phyloP scores from a whole-genome alignment of 768 basidiomycete genomes.

The Lactifluus rugatus region DNA sequence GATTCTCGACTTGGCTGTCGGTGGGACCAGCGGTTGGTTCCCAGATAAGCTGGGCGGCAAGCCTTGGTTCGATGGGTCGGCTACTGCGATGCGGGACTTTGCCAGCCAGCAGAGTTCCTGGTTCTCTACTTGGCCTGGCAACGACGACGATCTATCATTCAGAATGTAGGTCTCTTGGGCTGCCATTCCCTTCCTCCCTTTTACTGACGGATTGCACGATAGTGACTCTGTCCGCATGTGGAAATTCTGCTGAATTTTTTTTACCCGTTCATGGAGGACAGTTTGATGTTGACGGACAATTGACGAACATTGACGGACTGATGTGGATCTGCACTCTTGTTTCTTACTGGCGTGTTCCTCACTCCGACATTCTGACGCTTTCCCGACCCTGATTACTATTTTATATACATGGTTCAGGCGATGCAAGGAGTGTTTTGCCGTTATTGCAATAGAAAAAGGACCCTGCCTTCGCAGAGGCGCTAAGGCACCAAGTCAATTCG shows the following conservation, averaged over 20 bases:
- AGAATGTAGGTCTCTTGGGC: constrained; percentile 40
- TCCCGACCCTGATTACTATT: not conserved
- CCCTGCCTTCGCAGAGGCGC: not conserved
- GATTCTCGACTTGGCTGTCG: constrained; percentile 70
- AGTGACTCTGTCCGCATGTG: constrained; percentile 32
- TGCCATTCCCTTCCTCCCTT: not conserved
- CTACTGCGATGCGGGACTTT: constrained; percentile 65
- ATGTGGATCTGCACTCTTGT: not conserved
- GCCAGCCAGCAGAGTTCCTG: constrained; percentile 50
- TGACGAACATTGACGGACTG: not conserved
- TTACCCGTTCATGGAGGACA: not conserved
- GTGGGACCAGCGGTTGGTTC: constrained; percentile 69
- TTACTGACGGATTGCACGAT: not conserved
- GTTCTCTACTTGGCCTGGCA: constrained; percentile 66
- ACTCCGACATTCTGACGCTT: not conserved
- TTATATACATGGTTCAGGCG: not conserved
- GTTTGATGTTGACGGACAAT: not conserved
- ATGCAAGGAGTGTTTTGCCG: not conserved
- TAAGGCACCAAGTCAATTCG: not conserved
- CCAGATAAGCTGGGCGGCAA: constrained; percentile 50
- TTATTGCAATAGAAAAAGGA: not conserved
- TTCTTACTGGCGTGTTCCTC: not conserved
- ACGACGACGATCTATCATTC: constrained; percentile 53
- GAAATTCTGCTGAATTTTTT: constrained; percentile 21
- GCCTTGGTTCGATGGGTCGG: constrained; percentile 56